These are phyloP conservation scores for Claviceps sp. DNA, from an alignment of 2,329 filamentous ascomycete species.

Conservation along the genomic window DNA sequence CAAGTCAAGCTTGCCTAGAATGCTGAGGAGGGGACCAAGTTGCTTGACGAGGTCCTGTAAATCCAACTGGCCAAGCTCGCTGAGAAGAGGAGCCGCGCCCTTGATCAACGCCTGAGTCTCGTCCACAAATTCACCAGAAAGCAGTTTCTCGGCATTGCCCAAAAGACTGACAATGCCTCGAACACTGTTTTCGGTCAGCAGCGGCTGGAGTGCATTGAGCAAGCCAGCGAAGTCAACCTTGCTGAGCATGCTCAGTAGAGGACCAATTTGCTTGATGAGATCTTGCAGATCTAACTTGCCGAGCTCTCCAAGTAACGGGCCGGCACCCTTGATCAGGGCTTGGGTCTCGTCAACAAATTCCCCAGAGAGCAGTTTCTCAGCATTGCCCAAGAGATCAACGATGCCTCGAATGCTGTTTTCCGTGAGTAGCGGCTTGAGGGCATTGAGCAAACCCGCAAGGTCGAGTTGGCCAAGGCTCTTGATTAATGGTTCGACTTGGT, in stretches of 20 bases:
- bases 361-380: neutral
- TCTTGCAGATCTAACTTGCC: neutral
- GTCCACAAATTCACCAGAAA: constrained; percentile 16
- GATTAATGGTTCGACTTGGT: neutral
- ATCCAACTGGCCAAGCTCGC: constrained; percentile 9
- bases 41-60: constrained; percentile 15
- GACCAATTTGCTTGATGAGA: neutral
- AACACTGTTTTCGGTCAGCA: constrained; percentile 16
- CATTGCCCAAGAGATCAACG: neutral
- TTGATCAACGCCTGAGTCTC: constrained; percentile 13
- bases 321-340: neutral
- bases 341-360: neutral
- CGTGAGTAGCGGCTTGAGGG: constrained; percentile 16
- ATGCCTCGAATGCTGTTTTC: constrained; percentile 13
- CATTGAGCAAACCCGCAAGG: constrained; percentile 16
- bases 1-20: constrained; percentile 20
- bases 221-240: constrained; percentile 20
- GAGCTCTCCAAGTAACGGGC: neutral
- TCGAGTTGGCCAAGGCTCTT: constrained; percentile 14
- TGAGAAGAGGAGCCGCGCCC: constrained; percentile 5
- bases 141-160: constrained; percentile 16
- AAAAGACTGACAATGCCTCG: constrained; percentile 20
- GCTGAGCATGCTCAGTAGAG: neutral
- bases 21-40: constrained; percentile 17
- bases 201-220: constrained; percentile 13